Base-by-base conservation (phyloP, 2,329 filamentous ascomycete species). In the Aspergillus phoenicis region DNA sequence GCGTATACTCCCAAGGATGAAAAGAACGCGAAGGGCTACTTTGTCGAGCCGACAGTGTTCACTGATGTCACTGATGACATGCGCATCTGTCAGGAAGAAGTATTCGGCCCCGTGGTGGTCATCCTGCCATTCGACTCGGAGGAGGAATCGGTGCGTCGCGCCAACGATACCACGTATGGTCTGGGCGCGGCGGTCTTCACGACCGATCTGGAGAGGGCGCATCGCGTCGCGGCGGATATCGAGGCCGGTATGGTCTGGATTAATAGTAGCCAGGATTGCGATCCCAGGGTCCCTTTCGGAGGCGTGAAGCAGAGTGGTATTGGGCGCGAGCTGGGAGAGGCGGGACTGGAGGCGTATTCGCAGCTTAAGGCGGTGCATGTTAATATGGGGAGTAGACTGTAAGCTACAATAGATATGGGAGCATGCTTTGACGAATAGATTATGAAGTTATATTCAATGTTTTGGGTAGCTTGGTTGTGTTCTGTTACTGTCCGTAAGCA, bases 271-370 rank as follows among this genome's bases (percentile, higher is more conserved):
- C 76, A 77, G 59, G 77, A 80, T 55, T 77, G 75, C 45, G 77
- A 80, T 61, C 72, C 73, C 2, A 68, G 76, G 0, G 67, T 80
- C 8, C 76, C 78, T 0, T 80, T 79, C 61, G 78, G 78, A 20
- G 78, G 78, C 53, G 77, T 80, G 17, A 80, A 80, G 69, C 77
- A 80, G 67, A 79, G 76, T 58, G 79, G 79, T 20, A 80, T 86
- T 70, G 84, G 84, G 0, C 71, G 83, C 20, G 80, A 85, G 62
- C 64, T 79, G 60, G 76, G 77, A 5, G 75, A 78, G 64, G 77
- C 76, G 56, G 77, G 77, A 4, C 56, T 79, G 52, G 75, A 77
- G 36, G 77, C 74, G 13, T 79, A 78, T 61, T 70, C 65, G 8
- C 76, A 78, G 66, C 66, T 73, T 5, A 78, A 78, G 69, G 72